phyloP scores from a whole-genome alignment of 371 early-diverging fungal species.

The Batkoa obscura region DNA sequence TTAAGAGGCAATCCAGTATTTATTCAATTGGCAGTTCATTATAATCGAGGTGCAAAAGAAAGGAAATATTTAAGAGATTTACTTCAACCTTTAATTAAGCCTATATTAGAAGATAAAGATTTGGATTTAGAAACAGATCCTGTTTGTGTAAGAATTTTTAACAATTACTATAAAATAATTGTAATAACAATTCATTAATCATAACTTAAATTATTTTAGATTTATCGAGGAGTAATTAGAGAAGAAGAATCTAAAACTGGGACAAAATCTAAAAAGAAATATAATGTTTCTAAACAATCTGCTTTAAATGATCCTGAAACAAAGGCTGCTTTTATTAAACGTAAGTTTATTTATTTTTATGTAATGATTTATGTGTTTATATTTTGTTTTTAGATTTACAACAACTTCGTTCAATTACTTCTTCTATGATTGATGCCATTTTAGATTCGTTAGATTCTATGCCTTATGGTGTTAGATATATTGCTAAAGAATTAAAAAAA shows the following conservation, averaged over 20 bases:
- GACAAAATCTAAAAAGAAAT: conserved; percentile 46
- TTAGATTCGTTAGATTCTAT: conserved; percentile 53
- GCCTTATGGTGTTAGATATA: conserved; percentile 92
- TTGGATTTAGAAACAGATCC: conserved; percentile 87
- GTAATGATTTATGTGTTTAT: no score
- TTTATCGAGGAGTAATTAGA: conserved; percentile 69
- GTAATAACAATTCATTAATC: no score
- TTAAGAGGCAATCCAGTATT: conserved; percentile 86
- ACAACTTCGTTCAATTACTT: conserved; percentile 54
- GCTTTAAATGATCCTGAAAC: conserved; percentile 79
- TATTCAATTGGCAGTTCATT: conserved; percentile 84
- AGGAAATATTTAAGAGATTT: conserved; percentile 74
- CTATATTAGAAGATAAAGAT: conserved; percentile 47
- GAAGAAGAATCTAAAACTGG: conserved; percentile 84
- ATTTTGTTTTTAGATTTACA: conserved; percentile 25
- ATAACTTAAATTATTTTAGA: conserved; percentile 15
- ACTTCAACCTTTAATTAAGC: conserved; percentile 56
- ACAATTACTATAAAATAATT: not conserved
- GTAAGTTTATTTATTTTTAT: conserved; percentile 8
- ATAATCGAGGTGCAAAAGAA: conserved; percentile 88
- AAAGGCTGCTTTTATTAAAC: conserved; percentile 45
- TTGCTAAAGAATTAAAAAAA: conserved; percentile 69
- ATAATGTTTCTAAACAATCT: conserved; percentile 59
- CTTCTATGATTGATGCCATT: conserved; percentile 63
- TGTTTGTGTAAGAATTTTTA: conserved; percentile 23